phyloP scores from a whole-genome alignment of 106 monocot genomes.

The Narthecium ossifragum region DNA sequence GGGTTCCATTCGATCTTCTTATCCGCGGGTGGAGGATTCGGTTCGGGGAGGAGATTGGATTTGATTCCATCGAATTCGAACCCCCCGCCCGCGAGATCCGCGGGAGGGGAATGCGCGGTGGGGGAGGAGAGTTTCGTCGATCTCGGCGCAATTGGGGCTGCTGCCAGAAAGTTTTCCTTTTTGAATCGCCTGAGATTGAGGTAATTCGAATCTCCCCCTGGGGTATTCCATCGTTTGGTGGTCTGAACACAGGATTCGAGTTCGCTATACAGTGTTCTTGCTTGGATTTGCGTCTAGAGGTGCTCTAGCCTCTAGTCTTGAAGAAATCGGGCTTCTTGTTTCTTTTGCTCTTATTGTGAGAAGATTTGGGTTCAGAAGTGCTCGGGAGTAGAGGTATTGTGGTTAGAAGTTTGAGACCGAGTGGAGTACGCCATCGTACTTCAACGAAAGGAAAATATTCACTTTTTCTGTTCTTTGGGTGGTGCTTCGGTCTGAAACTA shows the following conservation, averaged over 20 bases:
- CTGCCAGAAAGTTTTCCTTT: background rate
- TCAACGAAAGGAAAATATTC: background rate
- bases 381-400: background rate
- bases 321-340: background rate
- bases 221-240: background rate
- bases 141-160: background rate
- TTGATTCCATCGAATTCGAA: background rate
- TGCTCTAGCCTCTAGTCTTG: background rate
- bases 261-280: background rate
- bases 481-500: background rate
- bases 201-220: background rate
- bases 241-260: background rate
- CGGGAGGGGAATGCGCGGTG: background rate
- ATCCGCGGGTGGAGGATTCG: too few species aligned
- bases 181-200: background rate
- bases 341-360: background rate
- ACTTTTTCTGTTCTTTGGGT: background rate
- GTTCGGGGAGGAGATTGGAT: background rate
- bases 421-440: too few species aligned
- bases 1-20: background rate
- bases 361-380: background rate
- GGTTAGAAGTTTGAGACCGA: background rate
- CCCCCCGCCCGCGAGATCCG: background rate
- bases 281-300: background rate
- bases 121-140: background rate